Evolutionary conservation across 2,329 filamentous ascomycete species (phyloP), one percentile per base, ranked within the genome.

Genomic region (Microcera coccophila): DNA sequence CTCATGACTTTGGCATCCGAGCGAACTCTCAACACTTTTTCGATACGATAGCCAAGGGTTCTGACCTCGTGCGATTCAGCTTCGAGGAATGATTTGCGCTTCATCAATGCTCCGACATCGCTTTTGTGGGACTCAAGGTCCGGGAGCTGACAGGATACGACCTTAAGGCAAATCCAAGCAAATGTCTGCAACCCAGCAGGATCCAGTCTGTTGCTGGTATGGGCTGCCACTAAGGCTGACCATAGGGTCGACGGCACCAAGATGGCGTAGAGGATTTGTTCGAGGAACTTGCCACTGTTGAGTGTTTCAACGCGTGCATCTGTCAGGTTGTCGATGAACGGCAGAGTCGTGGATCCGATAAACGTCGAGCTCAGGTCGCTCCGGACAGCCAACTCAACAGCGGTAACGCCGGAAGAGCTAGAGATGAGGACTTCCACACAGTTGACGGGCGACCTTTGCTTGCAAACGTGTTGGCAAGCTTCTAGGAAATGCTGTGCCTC

Each of bases 241-340:
- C 80, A 83, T 11, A 82, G 65, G 0, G 73, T 74, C 0, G 72
- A 70, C 0, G 80, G 79, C 2, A 76, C 62, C 2, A 75, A 59
- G 3, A 82, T 62, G 1, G 63, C 60, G 0, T 81, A 54, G 3
- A 82, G 36, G 12, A 59, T 18, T 1, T 55, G 47, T 0, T 41
- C 42, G 9, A 59, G 48, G 2, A 59, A 59, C 3, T 18, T 39
- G 0, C 56, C 54, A 22, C 54, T 41, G 4, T 45, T 58, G 3
- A 59, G 40, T 2, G 50, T 26, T n/a, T 38, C 36, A 2, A 58
- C 48, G 1, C 43, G 44, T 1, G 49, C 39, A 2, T 55, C 45
- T 1, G 46, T 47, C 9, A 59, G 36, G 0, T 8, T 26, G 0
- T 40, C n/a, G 14, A 53, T 29, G 5, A 55, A 53, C 1, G 56